Conservation (phyloP, 108 stramenopile species). For the Aureococcus anophagefferens region DNA sequence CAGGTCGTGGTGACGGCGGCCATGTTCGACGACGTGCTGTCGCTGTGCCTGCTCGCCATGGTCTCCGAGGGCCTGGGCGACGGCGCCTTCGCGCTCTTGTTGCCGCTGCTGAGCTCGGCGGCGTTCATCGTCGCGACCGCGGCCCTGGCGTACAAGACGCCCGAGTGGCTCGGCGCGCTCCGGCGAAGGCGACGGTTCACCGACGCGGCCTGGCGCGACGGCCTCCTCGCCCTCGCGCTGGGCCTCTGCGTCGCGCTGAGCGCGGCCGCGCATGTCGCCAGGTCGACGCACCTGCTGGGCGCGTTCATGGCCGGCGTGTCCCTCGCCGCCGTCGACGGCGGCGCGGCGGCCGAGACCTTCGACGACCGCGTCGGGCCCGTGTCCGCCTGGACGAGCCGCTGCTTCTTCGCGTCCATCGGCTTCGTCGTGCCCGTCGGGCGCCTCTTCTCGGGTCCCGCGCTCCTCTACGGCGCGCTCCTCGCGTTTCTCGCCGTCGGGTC, state of each 20-base stretch:
- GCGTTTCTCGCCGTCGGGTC: background rate
- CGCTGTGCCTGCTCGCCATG: background rate
- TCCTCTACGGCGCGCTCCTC: background rate
- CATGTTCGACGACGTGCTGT: background rate
- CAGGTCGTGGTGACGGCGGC: background rate
- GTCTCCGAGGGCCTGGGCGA: background rate
- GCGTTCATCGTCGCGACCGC: background rate
- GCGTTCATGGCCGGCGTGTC: conserved; percentile 58
- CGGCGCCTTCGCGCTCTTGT: background rate
- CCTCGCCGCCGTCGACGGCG: conserved; percentile 3
- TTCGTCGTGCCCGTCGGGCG: conserved; percentile 56
- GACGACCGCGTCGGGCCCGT: conserved; percentile 61
- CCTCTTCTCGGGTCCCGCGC: background rate
- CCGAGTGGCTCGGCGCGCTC: too few relatives aligned
- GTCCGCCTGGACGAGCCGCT: conserved; percentile 67
- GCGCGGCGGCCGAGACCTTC: conserved; percentile 29
- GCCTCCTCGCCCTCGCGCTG: conserved; percentile 15
- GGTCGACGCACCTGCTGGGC: conserved; percentile 27
- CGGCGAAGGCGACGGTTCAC: too few relatives aligned
- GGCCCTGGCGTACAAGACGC: background rate
- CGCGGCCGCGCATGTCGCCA: conserved; percentile 7
- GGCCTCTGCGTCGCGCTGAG: conserved; percentile 16
- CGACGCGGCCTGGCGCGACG: background rate
- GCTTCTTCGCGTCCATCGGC: conserved; percentile 69
- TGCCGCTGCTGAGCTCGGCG: too few relatives aligned